A percentile compares a stretch with the other conserved stretches of the same genome.
These are phyloP conservation scores for Rhododendron ovatum DNA, from an alignment of 148 eudicot genomes.

Conservation along the genomic window DNA sequence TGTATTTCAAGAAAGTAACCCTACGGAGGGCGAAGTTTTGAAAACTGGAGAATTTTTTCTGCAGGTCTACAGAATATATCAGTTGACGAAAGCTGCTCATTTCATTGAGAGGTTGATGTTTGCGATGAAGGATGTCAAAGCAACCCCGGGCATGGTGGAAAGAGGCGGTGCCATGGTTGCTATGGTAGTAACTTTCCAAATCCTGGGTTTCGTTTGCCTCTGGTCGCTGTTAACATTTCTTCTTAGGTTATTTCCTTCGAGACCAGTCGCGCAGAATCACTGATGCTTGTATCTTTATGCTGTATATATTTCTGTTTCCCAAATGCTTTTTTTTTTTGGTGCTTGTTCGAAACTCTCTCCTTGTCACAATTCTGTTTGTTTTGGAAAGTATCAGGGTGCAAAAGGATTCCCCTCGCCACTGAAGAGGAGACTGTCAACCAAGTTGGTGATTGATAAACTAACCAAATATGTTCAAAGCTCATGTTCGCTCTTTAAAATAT, in stretches of 20 bases:
- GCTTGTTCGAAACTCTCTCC: background rate
- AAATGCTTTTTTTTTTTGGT: background rate
- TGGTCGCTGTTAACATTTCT: slow-evolving; percentile 90
- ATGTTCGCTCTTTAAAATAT: background rate
- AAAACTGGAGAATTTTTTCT: slow-evolving; percentile 6
- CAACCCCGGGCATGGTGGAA: slow-evolving; percentile 40
- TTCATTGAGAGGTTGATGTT: slow-evolving; percentile 57
- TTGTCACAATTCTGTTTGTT: background rate
- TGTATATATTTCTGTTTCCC: slow-evolving; percentile 9
- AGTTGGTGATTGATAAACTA: background rate
- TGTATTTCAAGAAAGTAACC: too few relatives aligned
- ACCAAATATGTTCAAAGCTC: background rate
- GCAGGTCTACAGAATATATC: slow-evolving; percentile 76
- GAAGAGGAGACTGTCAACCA: background rate
- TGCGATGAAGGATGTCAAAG: slow-evolving; percentile 38
- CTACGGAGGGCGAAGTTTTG: background rate
- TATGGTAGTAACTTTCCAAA: slow-evolving; percentile 56
- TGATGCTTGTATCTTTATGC: slow-evolving; percentile 19
- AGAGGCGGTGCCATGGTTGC: slow-evolving; percentile 49
- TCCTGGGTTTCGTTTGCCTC: slow-evolving; percentile 62
- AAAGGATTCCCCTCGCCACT: background rate
- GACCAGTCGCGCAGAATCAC: slow-evolving; percentile 67
- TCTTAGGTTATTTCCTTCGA: slow-evolving; percentile 71
- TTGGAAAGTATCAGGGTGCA: background rate
- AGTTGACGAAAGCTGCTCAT: slow-evolving; percentile 59